These are phyloP conservation scores for Zoysia matrella DNA, from an alignment of 202 grass and related monocot genomes.

Conservation along the genomic window DNA sequence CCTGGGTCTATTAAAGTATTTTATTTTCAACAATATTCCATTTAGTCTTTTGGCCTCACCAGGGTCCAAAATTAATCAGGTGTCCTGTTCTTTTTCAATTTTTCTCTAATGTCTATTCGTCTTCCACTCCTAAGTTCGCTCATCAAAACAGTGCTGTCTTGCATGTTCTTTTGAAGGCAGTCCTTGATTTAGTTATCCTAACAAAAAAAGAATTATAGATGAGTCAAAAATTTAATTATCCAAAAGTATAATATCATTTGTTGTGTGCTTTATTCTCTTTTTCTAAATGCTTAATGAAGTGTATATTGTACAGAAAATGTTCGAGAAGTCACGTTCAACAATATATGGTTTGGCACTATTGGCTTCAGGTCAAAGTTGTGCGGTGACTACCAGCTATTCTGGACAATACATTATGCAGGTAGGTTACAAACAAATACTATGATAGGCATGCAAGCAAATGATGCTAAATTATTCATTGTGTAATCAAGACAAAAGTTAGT, in stretches of 20 bases:
- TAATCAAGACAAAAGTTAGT: background rate
- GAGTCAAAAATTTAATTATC: background rate
- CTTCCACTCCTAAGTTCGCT: background rate
- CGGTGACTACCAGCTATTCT: conserved; percentile 62
- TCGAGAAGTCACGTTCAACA: conserved; percentile 70
- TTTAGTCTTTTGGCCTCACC: background rate
- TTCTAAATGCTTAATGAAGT: background rate
- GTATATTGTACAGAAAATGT: conserved; percentile 55
- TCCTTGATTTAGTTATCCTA: background rate
- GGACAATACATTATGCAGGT: conserved; percentile 94
- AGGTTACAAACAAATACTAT: background rate
- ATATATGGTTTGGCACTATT: conserved; percentile 74
- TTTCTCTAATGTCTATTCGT: background rate
- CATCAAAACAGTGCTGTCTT: background rate
- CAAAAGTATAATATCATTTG: background rate
- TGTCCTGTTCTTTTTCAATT: background rate
- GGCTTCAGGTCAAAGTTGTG: conserved; percentile 79
- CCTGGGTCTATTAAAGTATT: background rate
- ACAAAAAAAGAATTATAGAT: background rate
- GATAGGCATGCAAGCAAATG: background rate
- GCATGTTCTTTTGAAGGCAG: background rate
- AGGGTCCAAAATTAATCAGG: background rate
- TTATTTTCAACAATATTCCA: background rate
- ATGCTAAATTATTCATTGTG: background rate
- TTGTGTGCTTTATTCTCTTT: background rate